Evolutionary conservation across 768 basidiomycete genomes (phyloP).

Genomic region (Tulasnella calospora): DNA sequence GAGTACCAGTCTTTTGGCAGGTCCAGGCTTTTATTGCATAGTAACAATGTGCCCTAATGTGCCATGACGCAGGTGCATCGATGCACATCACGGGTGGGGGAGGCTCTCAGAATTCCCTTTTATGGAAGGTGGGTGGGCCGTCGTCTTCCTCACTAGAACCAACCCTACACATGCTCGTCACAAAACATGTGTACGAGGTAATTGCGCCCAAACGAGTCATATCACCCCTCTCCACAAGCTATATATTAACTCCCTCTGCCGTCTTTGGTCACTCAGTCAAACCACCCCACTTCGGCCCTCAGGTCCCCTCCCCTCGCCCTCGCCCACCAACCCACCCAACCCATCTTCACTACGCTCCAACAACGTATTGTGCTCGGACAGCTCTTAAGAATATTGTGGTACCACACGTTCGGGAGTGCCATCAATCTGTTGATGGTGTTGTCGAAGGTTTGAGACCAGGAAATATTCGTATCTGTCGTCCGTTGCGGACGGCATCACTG

Average conservation of each 20-base stretch:
- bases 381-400: background rate
- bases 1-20: background rate
- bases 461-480: background rate
- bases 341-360: background rate
- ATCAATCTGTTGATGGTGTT: background rate
- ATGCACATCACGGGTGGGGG: background rate
- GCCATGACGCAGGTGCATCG: background rate
- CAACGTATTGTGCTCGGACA: background rate
- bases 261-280: background rate
- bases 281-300: background rate
- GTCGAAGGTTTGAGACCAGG: constrained; percentile 1
- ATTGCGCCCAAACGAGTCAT: background rate
- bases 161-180: background rate
- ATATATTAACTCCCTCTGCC: too few relatives aligned
- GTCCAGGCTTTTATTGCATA: background rate
- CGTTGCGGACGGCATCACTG: background rate
- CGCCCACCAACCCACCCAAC: background rate
- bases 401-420: background rate
- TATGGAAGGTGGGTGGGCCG: background rate
- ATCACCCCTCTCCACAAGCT: background rate
- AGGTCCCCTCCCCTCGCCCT: background rate
- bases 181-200: background rate
- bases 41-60: background rate
- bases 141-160: background rate
- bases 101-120: background rate